Conservation (phyloP, 2,329 filamentous ascomycete species). For the Botrytis aclada region DNA sequence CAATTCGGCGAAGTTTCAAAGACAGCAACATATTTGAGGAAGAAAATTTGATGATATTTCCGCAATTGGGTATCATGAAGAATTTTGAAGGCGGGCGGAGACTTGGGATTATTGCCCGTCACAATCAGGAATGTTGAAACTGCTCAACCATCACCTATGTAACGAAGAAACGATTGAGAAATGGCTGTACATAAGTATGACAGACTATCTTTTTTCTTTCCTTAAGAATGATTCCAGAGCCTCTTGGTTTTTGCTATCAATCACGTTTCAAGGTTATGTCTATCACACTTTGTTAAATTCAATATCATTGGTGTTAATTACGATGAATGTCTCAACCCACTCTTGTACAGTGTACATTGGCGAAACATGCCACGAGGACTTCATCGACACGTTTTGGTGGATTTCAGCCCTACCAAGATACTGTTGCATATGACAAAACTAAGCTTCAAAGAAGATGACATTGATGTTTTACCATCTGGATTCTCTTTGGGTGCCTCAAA, state of each 20-base stretch:
- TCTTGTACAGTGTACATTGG: neutral
- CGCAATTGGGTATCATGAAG: neutral
- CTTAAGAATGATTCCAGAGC: neutral
- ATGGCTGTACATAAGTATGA: neutral
- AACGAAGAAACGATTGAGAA: neutral
- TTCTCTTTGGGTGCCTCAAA: neutral
- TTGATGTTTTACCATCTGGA: neutral
- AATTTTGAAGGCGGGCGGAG: neutral
- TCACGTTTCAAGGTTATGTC: neutral
- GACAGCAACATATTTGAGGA: neutral
- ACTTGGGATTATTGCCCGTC: neutral
- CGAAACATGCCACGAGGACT: neutral
- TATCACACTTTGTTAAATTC: neutral
- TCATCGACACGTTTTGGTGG: neutral
- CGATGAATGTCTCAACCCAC: conserved; percentile 1
- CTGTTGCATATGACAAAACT: neutral
- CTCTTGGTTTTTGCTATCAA: neutral
- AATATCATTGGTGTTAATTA: conserved; percentile 2
- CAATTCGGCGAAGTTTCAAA: neutral
- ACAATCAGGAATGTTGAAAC: neutral
- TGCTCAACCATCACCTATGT: neutral
- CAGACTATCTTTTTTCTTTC: neutral
- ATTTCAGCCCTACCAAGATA: neutral
- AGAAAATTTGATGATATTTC: neutral
- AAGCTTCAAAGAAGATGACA: neutral